phyloP scores from a whole-genome alignment of 768 basidiomycete species.

The Pisolithus tinctorius region DNA sequence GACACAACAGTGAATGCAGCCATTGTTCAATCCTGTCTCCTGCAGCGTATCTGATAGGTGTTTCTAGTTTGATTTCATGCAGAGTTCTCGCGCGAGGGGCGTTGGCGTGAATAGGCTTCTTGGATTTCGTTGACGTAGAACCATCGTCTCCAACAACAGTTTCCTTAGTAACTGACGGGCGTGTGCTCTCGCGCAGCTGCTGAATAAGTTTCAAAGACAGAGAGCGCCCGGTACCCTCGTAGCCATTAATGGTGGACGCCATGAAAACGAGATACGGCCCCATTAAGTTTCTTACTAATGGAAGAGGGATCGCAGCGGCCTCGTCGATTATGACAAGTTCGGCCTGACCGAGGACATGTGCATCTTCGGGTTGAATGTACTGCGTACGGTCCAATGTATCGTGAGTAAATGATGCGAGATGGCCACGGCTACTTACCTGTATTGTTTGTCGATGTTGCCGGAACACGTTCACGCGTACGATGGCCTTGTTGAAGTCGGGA shows the following conservation, averaged over 20 bases:
- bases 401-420: neutral
- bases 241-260: conserved; percentile 99
- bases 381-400: conserved; percentile 26
- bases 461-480: conserved; percentile 93
- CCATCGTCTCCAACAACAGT: conserved; percentile 34
- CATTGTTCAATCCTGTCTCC: conserved; percentile 92
- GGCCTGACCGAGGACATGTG: conserved; percentile 95
- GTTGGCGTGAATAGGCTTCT: conserved; percentile 53
- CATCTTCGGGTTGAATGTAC: conserved; percentile 98
- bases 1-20: conserved; percentile 85
- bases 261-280: conserved; percentile 97
- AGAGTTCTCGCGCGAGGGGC: conserved; percentile 63
- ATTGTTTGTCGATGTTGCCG: conserved; percentile 92
- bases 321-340: conserved; percentile 98
- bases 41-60: conserved; percentile 85
- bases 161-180: conserved; percentile 70
- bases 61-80: conserved; percentile 91
- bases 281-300: conserved; percentile 90
- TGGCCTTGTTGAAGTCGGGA: conserved; percentile 89
- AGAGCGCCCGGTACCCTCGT: conserved; percentile 98
- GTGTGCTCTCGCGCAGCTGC: conserved; percentile 87
- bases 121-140: conserved; percentile 34
- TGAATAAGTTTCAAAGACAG: conserved; percentile 96
- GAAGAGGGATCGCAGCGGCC: conserved; percentile 95
- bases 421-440: conserved; percentile 50